Conservation (phyloP, 768 basidiomycete species). For the Hypholoma sublateritium region DNA sequence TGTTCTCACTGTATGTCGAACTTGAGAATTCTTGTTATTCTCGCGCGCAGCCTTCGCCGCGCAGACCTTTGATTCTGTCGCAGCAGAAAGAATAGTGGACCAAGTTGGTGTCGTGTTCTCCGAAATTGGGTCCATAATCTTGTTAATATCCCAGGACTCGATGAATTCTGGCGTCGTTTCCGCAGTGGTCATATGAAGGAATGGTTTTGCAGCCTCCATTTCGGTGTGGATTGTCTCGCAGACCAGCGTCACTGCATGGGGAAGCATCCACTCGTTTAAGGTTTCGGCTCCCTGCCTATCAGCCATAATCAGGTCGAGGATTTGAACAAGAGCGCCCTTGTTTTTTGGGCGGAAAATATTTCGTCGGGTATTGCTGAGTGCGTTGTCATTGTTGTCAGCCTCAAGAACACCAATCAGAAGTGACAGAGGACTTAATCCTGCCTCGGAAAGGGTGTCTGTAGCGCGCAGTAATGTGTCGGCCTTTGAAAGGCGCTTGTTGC, state of each 20-base stretch:
- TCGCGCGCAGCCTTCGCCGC: constrained; percentile 1
- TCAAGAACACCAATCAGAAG: not conserved
- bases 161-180: constrained; percentile 21
- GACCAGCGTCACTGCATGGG: constrained; percentile 16
- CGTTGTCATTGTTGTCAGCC: not conserved
- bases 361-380: not conserved
- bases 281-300: not conserved
- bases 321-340: not conserved
- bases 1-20: constrained; percentile 4
- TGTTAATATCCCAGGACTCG: constrained; percentile 17
- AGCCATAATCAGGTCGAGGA: not conserved
- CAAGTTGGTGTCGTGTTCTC: constrained; percentile 16
- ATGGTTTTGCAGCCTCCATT: constrained; percentile 23
- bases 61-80: constrained; percentile 14
- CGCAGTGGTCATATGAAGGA: constrained; percentile 15
- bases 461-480: not conserved
- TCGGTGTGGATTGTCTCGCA: constrained; percentile 12
- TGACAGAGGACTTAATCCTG: not conserved
- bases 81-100: constrained; percentile 16
- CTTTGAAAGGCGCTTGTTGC: not conserved
- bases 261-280: not conserved
- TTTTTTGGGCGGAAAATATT: not conserved
- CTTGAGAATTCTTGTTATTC: constrained; percentile 1
- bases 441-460: not conserved
- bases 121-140: constrained; percentile 18